Percentiles rank a stretch among this genome's conserved stretches.
phyloP scores from a whole-genome alignment of 2,329 filamentous ascomycete genomes.

The Huntiella omanensis region DNA sequence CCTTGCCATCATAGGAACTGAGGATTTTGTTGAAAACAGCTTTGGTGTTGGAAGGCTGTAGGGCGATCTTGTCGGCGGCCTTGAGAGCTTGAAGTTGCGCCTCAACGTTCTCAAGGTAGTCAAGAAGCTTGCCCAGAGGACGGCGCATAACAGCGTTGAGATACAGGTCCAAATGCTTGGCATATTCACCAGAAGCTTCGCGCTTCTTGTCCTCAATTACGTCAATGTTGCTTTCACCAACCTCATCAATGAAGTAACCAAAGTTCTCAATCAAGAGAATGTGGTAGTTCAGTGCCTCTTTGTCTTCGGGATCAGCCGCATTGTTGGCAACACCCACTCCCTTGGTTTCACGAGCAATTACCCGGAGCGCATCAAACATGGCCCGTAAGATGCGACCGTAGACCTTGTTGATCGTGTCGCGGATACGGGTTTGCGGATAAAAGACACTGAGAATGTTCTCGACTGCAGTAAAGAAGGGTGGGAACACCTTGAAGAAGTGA shows the following conservation, averaged over 20 bases:
- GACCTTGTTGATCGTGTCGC: constrained; percentile 64
- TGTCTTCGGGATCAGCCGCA: constrained; percentile 55
- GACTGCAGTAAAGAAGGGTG: constrained; percentile 61
- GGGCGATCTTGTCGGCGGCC: constrained; percentile 45
- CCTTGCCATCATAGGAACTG: constrained; percentile 59
- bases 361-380: constrained; percentile 94
- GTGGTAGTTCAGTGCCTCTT: constrained; percentile 92
- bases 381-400: constrained; percentile 79
- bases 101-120: constrained; percentile 82
- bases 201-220: constrained; percentile 70
- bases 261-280: constrained; percentile 97
- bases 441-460: constrained; percentile 60
- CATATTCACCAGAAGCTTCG: constrained; percentile 58
- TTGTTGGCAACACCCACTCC: constrained; percentile 25
- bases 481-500: constrained; percentile 85
- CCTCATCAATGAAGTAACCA: constrained; percentile 91
- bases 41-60: constrained; percentile 68
- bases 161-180: constrained; percentile 76
- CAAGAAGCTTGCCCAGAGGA: constrained; percentile 74
- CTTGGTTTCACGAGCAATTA: constrained; percentile 62
- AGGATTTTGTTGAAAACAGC: constrained; percentile 73
- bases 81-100: constrained; percentile 44
- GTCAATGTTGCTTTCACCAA: constrained; percentile 50
- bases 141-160: constrained; percentile 73
- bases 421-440: constrained; percentile 36